Base-by-base conservation (phyloP, 2,329 filamentous ascomycete species). In the Colletotrichum endophyticum region DNA sequence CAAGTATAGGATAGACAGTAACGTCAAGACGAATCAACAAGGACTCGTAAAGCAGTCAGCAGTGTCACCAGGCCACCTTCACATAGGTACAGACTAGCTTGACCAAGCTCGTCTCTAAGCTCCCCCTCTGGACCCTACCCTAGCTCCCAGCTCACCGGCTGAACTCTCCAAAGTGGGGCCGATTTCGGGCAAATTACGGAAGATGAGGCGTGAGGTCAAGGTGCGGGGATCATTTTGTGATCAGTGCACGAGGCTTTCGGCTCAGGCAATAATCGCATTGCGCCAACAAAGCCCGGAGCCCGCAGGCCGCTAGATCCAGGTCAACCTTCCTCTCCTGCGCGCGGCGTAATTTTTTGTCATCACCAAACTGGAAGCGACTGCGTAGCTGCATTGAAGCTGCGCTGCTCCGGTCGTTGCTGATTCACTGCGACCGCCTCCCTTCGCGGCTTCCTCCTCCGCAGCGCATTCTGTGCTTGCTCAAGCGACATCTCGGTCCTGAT, bases 291-390 rank as follows among this genome's bases (percentile, higher is more conserved):
- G 70, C 74, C 59, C 70, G 73, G 56, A 68, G 56, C 69, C 73
- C 73, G 73, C 73, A 68, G 28, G 57, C 64, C 59, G 73, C 34
- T 76, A 76, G 73, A 64, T 73, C 71, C 59, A 76, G 70, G 57
- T 74, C 63, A 68, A 68, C 64, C 64, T 70, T 72, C 69, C 70
- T 69, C 53, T 76, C 70, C 70, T 66, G 71, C 70, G 74, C 74
- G 70, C 74, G 57, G 64, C 70, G 66, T 76, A 73, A 70, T 73
- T 76, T 76, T 76, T 76, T 76, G 70, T 67, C 70, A 73, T 70
- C 71, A 61, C 49, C 59, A 63, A 70, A 61, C 53, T 66, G 59
- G 74, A 66, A 70, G 74, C 64, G 73, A 66, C 57, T 32, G 66
- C 57, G 69, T 61, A 53, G 74, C 71, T 76, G 36, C 68, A 30